phyloP scores from a whole-genome alignment of 495 filamentous ascomycete species.

The Copromyces sp. region DNA sequence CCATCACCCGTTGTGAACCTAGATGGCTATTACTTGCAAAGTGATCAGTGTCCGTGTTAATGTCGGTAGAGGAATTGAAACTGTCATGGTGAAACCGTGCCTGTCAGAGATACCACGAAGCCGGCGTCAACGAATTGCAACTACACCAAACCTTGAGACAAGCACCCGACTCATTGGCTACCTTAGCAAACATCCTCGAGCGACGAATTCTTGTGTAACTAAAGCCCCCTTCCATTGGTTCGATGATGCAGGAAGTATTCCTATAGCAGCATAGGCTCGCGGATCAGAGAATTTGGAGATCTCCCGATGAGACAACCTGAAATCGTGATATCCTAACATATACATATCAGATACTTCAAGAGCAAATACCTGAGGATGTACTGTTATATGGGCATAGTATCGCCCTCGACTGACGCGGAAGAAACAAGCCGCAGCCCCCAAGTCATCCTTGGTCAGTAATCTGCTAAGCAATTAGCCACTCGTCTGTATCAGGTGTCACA shows the following conservation, averaged over 20 bases:
- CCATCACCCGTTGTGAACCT: background rate
- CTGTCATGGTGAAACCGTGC: conserved; percentile 21
- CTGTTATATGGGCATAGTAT: background rate
- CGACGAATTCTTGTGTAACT: background rate
- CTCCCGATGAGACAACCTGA: background rate
- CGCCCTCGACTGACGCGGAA: background rate
- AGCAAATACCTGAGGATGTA: background rate
- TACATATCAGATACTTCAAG: background rate
- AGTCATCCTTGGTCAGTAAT: background rate
- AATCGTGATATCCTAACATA: background rate
- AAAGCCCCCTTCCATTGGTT: background rate
- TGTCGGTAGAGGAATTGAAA: background rate
- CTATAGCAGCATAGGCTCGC: background rate
- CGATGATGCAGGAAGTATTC: background rate
- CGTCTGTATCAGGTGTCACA: background rate
- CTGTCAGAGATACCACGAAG: conserved; percentile 24
- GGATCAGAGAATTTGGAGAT: background rate
- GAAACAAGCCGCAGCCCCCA: background rate
- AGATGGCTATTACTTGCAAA: background rate
- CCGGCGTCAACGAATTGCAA: conserved; percentile 4
- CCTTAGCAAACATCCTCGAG: background rate
- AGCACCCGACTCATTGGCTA: conserved; percentile 3
- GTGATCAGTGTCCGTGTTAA: background rate
- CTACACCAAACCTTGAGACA: conserved; percentile 10
- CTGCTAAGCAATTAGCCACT: background rate